Evolutionary conservation across 805 yeast genomes (phyloP).

Genomic region (Jamesozyma jinghongensis): DNA sequence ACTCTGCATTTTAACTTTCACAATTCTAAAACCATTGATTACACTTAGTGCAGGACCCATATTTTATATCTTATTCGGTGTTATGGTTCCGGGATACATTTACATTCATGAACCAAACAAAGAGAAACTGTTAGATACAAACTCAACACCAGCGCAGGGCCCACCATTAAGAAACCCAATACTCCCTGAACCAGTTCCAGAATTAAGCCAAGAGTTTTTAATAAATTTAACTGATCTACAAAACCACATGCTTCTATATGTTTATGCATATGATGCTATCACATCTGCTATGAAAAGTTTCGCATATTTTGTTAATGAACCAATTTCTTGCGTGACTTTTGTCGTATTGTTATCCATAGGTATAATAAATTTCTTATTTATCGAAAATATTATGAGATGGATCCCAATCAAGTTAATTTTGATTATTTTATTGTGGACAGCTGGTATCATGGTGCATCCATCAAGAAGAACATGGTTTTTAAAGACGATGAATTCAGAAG

Average conservation of each 20-base stretch:
- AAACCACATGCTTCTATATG: conserved; percentile 64
- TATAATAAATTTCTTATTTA: conserved; percentile 24
- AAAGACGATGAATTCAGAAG: conserved; percentile 48
- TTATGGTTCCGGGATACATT: conserved; percentile 61
- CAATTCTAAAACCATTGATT: conserved; percentile 52
- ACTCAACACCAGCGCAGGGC: conserved; percentile 42
- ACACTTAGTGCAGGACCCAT: conserved; percentile 46
- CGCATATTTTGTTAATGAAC: conserved; percentile 56
- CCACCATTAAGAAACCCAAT: conserved; percentile 42
- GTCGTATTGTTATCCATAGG: conserved; percentile 31
- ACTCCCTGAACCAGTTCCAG: conserved; percentile 64
- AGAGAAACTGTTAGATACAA: conserved; percentile 24
- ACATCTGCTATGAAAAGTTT: conserved; percentile 43
- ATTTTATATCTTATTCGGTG: conserved; percentile 41
- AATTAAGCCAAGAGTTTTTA: conserved; percentile 67
- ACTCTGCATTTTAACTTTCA: conserved; percentile 40
- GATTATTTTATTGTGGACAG: conserved; percentile 42
- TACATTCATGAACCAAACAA: conserved; percentile 55
- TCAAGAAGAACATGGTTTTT: conserved; percentile 38
- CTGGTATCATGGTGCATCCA: conserved; percentile 44
- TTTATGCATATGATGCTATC: conserved; percentile 50
- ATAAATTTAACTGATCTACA: conserved; percentile 77
- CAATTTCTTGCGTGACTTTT: conserved; percentile 45
- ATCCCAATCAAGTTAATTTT: conserved; percentile 34
- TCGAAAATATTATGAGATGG: conserved; percentile 20